A percentile compares a stretch with the other conserved stretches of the same genome.
phyloP scores from a whole-genome alignment of 345 rosid genomes.

The Dipteronia dyeriana region DNA sequence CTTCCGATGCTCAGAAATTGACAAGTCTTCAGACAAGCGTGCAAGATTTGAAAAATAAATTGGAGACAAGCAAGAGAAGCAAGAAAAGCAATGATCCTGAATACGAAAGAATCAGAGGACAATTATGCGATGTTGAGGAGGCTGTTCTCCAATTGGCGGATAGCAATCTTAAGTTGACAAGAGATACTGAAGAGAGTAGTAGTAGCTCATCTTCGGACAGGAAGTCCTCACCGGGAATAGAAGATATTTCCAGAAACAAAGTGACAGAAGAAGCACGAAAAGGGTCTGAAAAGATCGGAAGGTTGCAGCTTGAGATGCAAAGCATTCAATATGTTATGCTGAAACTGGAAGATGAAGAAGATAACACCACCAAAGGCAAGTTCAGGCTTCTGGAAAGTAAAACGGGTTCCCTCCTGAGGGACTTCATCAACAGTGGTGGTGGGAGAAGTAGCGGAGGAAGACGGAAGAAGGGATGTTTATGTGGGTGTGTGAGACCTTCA shows the following conservation, averaged over 20 bases:
- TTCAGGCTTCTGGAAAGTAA: constrained; percentile 43
- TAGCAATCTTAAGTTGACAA: constrained; percentile 49
- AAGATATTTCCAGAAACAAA: constrained; percentile 40
- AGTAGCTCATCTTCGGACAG: constrained; percentile 22
- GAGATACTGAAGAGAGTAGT: constrained; percentile 47
- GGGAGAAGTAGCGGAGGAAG: constrained; percentile 43
- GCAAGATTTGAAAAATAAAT: constrained; percentile 66
- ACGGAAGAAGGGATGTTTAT: constrained; percentile 63
- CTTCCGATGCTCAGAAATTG: constrained; percentile 69
- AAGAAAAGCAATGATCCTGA: constrained; percentile 58
- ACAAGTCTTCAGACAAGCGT: constrained; percentile 56
- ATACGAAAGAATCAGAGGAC: constrained; percentile 53
- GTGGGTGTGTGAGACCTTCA: constrained; percentile 68
- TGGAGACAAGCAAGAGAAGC: constrained; percentile 58
- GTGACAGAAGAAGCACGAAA: constrained; percentile 57
- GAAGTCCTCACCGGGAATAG: constrained; percentile 25
- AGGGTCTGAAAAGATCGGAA: constrained; percentile 76
- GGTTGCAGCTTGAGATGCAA: constrained; percentile 77
- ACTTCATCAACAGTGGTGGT: constrained; percentile 60
- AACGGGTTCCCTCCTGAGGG: constrained; percentile 62
- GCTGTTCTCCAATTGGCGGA: constrained; percentile 56
- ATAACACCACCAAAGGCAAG: constrained; percentile 52
- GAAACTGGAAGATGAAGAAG: constrained; percentile 76
- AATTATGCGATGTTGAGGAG: constrained; percentile 69
- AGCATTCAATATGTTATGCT: constrained; percentile 59